Base-by-base conservation (phyloP, 2,329 filamentous ascomycete genomes). In the Colletotrichum horii region DNA sequence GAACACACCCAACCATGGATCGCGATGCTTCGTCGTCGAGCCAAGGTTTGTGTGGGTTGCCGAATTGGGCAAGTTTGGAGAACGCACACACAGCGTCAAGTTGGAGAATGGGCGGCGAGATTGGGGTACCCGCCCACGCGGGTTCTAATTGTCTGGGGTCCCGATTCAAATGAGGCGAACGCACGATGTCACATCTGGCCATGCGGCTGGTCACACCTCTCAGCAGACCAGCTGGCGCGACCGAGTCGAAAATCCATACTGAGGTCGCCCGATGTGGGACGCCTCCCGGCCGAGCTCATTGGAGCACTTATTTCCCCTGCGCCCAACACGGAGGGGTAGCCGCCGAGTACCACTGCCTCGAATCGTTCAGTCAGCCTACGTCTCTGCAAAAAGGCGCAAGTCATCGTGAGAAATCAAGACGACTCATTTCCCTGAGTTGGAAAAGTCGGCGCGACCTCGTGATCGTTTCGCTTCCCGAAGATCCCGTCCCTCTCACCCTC, bases 401-500 rank as follows among this genome's bases (percentile, higher is more conserved):
- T 16, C 62, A 69, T 76, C 70, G 65, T 52, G 65, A 76, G 58
- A 65, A 65, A 14, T 32, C 22, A 32, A 24, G 28, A 48, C 16
- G 55, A 24, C 28, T 68, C 70, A 30, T 76, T 66, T 68, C 24
- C 70, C 66, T 52, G 19, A 12, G 28, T 26, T 4, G 19, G 52
- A 22, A 69, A 55, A 26, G 8, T 28, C 22, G 28, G 32, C 32
- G 48, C 48, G 36, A n/a, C 48, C 74, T 66, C 36, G 64, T 76
- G 64, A 76, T 38, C 70, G 14, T 76, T 8, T 38, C 22, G 55
- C 74, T 65, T 76, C 74, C 74, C 74, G 74, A 76, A 76, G 74
- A 74, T 76, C 70, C 74, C 74, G 74, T 36, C 74, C 61, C 58
- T 19, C 56, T 64, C 48, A 38, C 15, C 15, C 26, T 55, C 38